phyloP scores from a whole-genome alignment of 352 stramenopile species.

The Phytophthora syringae region DNA sequence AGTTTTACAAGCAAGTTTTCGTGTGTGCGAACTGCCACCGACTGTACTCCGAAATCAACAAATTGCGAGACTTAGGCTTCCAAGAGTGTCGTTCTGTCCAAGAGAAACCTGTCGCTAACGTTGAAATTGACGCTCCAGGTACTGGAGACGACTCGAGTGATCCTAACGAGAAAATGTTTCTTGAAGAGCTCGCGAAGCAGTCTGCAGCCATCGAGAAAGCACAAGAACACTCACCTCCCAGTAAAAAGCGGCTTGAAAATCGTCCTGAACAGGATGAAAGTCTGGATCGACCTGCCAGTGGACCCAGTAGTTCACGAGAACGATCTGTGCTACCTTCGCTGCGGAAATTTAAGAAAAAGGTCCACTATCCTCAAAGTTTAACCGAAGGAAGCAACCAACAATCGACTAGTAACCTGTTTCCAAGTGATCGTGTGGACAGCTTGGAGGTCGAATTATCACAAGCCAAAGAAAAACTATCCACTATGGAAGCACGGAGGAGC shows the following conservation, averaged over 20 bases:
- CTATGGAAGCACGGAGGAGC: conserved; percentile 35
- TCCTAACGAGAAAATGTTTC: conserved; percentile 61
- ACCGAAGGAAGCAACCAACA: conserved; percentile 22
- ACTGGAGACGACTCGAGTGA: conserved; percentile 21
- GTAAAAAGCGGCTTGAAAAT: conserved; percentile 1
- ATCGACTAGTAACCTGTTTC: conserved; percentile 7
- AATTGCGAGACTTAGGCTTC: conserved; percentile 60
- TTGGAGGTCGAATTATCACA: conserved; percentile 45
- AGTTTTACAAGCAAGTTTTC: conserved; percentile 82
- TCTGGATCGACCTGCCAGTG: conserved; percentile 16
- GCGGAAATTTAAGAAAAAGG: conserved; percentile 28
- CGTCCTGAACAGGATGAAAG: conserved; percentile 30
- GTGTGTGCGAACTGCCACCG: conserved; percentile 80
- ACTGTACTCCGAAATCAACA: conserved; percentile 69
- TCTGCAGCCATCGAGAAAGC: conserved; percentile 21
- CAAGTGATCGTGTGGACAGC: conserved; percentile 9
- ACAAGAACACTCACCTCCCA: background rate
- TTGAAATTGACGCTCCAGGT: background rate
- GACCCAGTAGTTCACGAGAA: conserved; percentile 21
- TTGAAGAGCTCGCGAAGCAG: conserved; percentile 72
- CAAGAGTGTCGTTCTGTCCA: conserved; percentile 2
- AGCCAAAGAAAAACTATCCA: conserved; percentile 27
- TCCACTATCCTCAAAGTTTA: background rate
- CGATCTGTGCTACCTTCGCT: conserved; percentile 27
- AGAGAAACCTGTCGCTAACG: background rate